These are phyloP conservation scores for Penicillium sp. DNA, from an alignment of 2,329 filamentous ascomycete species.

Conservation along the genomic window DNA sequence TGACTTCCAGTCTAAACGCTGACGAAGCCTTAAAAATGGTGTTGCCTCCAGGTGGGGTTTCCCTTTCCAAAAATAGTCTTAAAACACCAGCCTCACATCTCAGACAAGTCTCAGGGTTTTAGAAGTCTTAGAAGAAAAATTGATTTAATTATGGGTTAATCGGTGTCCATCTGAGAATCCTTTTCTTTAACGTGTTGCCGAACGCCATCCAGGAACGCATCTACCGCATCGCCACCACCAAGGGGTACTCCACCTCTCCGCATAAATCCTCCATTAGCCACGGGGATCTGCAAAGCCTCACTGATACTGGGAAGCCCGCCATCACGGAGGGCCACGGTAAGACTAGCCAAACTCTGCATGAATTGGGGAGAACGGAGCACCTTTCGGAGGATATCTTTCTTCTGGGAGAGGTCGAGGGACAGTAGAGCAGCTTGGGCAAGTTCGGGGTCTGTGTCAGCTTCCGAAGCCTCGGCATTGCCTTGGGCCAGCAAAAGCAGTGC, in stretches of 20 bases:
- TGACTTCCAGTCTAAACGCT: not conserved
- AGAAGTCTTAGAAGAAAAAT: too few species aligned
- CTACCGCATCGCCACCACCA: constrained; percentile 82
- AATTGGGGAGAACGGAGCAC: constrained; percentile 90
- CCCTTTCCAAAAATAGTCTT: constrained; percentile 22
- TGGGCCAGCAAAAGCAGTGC: constrained; percentile 74
- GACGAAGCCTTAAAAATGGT: constrained; percentile 18
- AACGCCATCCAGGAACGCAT: constrained; percentile 87
- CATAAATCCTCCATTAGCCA: constrained; percentile 82
- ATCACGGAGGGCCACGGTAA: constrained; percentile 85
- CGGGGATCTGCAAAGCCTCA: constrained; percentile 75
- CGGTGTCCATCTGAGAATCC: constrained; percentile 46
- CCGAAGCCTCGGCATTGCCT: constrained; percentile 60
- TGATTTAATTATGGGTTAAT: constrained; percentile 26
- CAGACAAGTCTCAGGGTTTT: too few species aligned
- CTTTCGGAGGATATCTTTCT: constrained; percentile 74
- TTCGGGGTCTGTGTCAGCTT: constrained; percentile 66
- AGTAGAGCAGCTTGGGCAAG: constrained; percentile 71
- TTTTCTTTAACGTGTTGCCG: constrained; percentile 70
- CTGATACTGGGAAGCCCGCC: constrained; percentile 87
- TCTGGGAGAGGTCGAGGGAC: constrained; percentile 70
- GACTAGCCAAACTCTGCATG: constrained; percentile 75
- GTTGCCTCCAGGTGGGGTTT: constrained; percentile 19
- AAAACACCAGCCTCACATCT: not conserved
- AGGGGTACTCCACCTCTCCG: constrained; percentile 76